A percentile compares a stretch with the other conserved stretches of the same genome.
Conservation (phyloP, 108 stramenopile species). For the Bacterosira constricta region DNA sequence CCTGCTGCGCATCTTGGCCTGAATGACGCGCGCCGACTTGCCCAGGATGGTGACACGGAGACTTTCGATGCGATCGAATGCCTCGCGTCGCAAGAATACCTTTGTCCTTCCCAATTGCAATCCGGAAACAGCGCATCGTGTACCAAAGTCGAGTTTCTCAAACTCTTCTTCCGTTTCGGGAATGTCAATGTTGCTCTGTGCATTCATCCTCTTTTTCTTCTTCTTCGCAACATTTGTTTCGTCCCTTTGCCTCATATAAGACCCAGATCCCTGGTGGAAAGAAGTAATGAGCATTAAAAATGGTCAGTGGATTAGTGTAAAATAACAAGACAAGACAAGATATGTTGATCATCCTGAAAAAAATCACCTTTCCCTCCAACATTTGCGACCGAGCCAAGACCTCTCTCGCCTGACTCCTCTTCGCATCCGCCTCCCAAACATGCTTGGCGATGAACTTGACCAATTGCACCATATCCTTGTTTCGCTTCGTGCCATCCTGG, state of each 20-base stretch:
- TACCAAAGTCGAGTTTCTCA: conserved; percentile 44
- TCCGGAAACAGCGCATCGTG: conserved; percentile 50
- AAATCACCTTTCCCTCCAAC: not conserved
- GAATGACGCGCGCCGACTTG: conserved; percentile 48
- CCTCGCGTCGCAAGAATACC: conserved; percentile 60
- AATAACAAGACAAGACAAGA: no score
- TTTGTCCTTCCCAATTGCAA: conserved; percentile 64
- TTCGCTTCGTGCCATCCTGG: conserved; percentile 34
- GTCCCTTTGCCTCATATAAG: no score
- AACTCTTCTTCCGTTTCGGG: conserved; percentile 41
- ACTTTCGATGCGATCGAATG: conserved; percentile 60
- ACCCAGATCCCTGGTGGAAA: no score
- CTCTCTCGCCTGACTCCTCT: conserved; percentile 32
- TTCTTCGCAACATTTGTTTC: no score
- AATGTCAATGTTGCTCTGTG: conserved; percentile 47
- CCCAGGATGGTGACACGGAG: conserved; percentile 32
- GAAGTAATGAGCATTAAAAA: no score
- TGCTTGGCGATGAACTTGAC: conserved; percentile 39
- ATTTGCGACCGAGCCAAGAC: not conserved
- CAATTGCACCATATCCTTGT: conserved; percentile 38
- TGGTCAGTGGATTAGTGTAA: no score
- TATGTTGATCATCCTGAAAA: no score
- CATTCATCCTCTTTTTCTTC: conserved; percentile 43
- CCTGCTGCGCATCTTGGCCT: conserved; percentile 54
- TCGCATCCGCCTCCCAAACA: conserved; percentile 42